Percentiles rank a stretch among this genome's conserved stretches.
Conservation (phyloP, 306 rosid genomes). For the Macrotyloma uniflorum region DNA sequence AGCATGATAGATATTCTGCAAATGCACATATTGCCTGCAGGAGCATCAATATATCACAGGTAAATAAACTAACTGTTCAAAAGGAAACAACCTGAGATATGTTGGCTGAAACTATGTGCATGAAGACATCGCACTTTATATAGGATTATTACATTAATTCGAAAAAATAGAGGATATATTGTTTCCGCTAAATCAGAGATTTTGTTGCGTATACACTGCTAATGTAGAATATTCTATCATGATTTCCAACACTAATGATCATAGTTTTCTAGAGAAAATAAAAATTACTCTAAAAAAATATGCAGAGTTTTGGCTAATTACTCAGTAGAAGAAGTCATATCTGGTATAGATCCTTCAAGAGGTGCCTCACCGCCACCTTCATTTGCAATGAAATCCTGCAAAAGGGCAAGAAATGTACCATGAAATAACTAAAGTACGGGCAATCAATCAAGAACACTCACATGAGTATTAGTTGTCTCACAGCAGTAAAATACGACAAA, state of each 20-base stretch:
- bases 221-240: too few relatives aligned
- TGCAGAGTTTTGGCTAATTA: slow-evolving; percentile 46
- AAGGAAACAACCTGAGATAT: too few relatives aligned
- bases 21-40: slow-evolving; percentile 79
- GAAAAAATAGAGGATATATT: too few relatives aligned
- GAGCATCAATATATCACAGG: slow-evolving; percentile 29
- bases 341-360: slow-evolving; percentile 98
- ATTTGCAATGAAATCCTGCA: slow-evolving; percentile 83
- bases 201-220: too few relatives aligned
- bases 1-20: slow-evolving; percentile 88
- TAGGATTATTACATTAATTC: too few relatives aligned
- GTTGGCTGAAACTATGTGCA: too few relatives aligned
- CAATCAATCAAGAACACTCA: slow-evolving; percentile 15
- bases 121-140: too few relatives aligned
- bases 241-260: not conserved
- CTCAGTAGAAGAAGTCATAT: slow-evolving; percentile 99
- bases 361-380: slow-evolving; percentile 95
- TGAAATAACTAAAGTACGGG: slow-evolving; percentile 26
- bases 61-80: slow-evolving; percentile 30
- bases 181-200: too few relatives aligned
- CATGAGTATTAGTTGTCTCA: slow-evolving; percentile 19
- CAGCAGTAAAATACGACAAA: not conserved
- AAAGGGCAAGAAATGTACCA: slow-evolving; percentile 31
- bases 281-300: slow-evolving; percentile 16
- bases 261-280: slow-evolving; percentile 15